These are phyloP conservation scores for Elongisporangium prolatum DNA, from an alignment of 352 stramenopile genomes.

Conservation along the genomic window DNA sequence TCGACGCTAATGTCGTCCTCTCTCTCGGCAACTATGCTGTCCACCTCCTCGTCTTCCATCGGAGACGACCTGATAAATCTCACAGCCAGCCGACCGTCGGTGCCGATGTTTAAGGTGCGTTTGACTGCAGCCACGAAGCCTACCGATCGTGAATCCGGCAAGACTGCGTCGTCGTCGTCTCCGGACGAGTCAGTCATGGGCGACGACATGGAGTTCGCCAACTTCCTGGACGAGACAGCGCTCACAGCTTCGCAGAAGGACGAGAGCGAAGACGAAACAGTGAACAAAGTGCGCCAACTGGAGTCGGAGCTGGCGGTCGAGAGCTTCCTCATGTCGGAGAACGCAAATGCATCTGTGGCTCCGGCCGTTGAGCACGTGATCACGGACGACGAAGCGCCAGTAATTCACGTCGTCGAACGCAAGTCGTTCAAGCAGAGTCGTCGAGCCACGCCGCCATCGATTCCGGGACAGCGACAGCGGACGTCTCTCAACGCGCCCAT, in stretches of 20 bases:
- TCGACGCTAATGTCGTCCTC: not conserved
- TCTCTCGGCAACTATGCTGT: not conserved
- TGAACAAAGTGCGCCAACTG: slow-evolving; percentile 28
- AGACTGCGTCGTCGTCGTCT: slow-evolving; percentile 26
- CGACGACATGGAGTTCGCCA: slow-evolving; percentile 22
- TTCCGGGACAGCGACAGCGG: not conserved
- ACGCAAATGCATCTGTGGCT: not conserved
- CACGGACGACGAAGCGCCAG: slow-evolving; percentile 3
- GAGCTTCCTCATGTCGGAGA: slow-evolving; percentile 40
- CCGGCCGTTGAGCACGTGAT: slow-evolving; percentile 9
- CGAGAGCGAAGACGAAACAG: slow-evolving; percentile 11
- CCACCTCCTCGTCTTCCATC: not conserved
- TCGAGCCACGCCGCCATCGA: not conserved
- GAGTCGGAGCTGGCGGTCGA: slow-evolving; percentile 44
- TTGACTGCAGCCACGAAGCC: not conserved
- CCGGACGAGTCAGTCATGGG: slow-evolving; percentile 18
- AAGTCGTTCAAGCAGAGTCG: not conserved
- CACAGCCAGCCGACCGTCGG: not conserved
- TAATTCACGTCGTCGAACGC: not conserved
- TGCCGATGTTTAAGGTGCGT: not conserved
- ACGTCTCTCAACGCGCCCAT: not conserved
- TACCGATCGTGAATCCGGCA: slow-evolving; percentile 11
- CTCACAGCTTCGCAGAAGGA: slow-evolving; percentile 10
- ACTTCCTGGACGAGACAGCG: slow-evolving; percentile 14
- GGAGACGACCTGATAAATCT: not conserved